Evolutionary conservation across 768 basidiomycete genomes (phyloP).

Genomic region (Kwoniella newhampshirensis): DNA sequence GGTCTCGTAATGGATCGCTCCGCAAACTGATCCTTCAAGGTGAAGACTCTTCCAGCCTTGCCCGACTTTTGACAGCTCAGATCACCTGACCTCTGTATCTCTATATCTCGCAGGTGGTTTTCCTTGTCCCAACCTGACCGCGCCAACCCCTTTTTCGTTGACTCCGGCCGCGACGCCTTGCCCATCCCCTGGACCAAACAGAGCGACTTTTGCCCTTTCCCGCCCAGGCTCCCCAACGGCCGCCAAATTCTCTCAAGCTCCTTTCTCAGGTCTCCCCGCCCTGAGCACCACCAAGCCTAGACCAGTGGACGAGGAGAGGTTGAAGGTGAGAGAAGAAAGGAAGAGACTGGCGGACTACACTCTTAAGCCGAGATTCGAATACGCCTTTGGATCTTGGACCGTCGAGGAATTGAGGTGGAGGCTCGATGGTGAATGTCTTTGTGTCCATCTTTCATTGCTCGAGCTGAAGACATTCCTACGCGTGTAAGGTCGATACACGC

Average conservation of each 20-base stretch:
- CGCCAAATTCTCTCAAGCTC: slow-evolving; percentile 5
- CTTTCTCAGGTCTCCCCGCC: slow-evolving; percentile 30
- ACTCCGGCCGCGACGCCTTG: slow-evolving; percentile 44
- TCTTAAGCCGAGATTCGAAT: slow-evolving; percentile 43
- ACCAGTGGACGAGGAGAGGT: slow-evolving; percentile 22
- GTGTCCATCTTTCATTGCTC: not conserved
- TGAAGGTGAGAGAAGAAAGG: slow-evolving; percentile 31
- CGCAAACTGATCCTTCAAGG: slow-evolving; percentile 44
- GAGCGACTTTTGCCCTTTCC: slow-evolving; percentile 21
- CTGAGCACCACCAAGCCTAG: slow-evolving; percentile 41
- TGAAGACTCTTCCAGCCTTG: slow-evolving; percentile 14
- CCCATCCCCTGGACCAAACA: slow-evolving; percentile 31
- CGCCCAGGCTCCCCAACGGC: slow-evolving; percentile 9
- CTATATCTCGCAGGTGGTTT: slow-evolving; percentile 35
- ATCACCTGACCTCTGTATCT: no score
- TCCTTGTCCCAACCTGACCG: slow-evolving; percentile 48
- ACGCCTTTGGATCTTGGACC: slow-evolving; percentile 43
- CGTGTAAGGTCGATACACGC: slow-evolving; percentile 46
- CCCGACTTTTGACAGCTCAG: not conserved
- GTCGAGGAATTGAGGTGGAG: slow-evolving; percentile 37
- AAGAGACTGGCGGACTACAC: slow-evolving; percentile 38
- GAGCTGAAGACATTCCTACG: not conserved
- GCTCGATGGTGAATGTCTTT: slow-evolving; percentile 36
- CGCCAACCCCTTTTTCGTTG: slow-evolving; percentile 43
- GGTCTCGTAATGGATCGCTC: slow-evolving; percentile 28